A percentile compares a stretch with the other conserved stretches of the same genome.
phyloP scores from a whole-genome alignment of 1,284 basidiomycete genomes.

The Ceratobasidium theobromae region DNA sequence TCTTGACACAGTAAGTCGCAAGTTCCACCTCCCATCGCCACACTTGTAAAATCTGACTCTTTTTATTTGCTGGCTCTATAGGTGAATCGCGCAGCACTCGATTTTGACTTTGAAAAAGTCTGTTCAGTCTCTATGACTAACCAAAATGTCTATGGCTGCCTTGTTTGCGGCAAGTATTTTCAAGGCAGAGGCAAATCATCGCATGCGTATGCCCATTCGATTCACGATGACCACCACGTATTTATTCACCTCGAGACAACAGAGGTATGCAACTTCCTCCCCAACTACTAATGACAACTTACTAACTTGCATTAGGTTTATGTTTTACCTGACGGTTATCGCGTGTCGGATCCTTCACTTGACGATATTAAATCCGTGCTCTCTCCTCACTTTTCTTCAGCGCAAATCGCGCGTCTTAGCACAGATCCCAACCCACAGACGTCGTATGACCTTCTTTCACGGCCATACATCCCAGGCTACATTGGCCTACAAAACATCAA shows the following conservation, averaged over 20 bases:
- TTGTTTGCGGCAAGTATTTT: slow-evolving; percentile 98
- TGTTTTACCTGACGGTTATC: slow-evolving; percentile 97
- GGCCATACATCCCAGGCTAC: slow-evolving; percentile 89
- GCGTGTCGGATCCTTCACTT: slow-evolving; percentile 90
- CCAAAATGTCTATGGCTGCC: slow-evolving; percentile 96
- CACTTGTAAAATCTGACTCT: slow-evolving; percentile 29
- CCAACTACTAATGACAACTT: background rate
- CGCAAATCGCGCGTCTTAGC: slow-evolving; percentile 47
- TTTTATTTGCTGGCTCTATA: slow-evolving; percentile 42
- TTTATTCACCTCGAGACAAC: slow-evolving; percentile 94
- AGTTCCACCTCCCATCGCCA: slow-evolving; percentile 5
- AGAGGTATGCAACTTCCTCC: slow-evolving; percentile 59
- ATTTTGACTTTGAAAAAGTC: slow-evolving; percentile 99
- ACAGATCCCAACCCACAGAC: slow-evolving; percentile 60
- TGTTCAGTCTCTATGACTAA: slow-evolving; percentile 96
- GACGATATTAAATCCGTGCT: slow-evolving; percentile 93
- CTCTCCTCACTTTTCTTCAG: slow-evolving; percentile 73
- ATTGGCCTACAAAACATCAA: slow-evolving; percentile 98
- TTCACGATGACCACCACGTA: slow-evolving; percentile 97
- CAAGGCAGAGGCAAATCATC: slow-evolving; percentile 93
- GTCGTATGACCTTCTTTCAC: slow-evolving; percentile 80
- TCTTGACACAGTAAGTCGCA: slow-evolving; percentile 80
- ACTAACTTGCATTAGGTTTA: slow-evolving; percentile 67
- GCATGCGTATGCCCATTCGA: slow-evolving; percentile 95
- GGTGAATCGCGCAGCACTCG: slow-evolving; percentile 87